Conservation (phyloP, 2,329 filamentous ascomycete genomes). For the Arthrobotrys conoides region DNA sequence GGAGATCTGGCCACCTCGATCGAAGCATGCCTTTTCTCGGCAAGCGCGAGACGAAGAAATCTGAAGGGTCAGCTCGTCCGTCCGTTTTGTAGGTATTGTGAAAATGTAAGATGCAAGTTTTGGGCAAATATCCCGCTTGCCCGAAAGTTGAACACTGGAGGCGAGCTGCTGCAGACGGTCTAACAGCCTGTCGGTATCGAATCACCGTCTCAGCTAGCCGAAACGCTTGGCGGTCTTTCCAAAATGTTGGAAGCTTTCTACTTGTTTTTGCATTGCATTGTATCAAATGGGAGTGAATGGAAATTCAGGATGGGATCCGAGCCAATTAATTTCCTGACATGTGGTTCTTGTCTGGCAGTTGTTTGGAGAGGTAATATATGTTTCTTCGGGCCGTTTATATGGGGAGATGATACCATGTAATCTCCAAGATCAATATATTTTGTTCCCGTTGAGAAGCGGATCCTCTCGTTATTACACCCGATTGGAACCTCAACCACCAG, state of each 20-base stretch:
- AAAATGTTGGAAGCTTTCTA: constrained; percentile 19
- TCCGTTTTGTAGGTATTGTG: constrained; percentile 1
- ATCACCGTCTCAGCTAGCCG: constrained; percentile 47
- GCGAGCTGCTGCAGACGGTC: constrained; percentile 49
- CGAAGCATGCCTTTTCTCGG: constrained; percentile 39
- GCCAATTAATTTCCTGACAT: constrained; percentile 10
- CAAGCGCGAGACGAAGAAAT: constrained; percentile 46
- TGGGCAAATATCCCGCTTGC: constrained; percentile 50
- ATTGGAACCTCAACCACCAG: constrained; percentile 14
- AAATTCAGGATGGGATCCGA: neutral
- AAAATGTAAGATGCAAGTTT: constrained; percentile 45
- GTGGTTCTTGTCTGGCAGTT: neutral
- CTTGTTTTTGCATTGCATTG: neutral
- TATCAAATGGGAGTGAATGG: constrained; percentile 1
- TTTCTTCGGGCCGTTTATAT: neutral
- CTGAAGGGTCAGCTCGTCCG: neutral
- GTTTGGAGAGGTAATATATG: constrained; percentile 9
- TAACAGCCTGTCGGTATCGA: constrained; percentile 29
- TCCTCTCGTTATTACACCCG: constrained; percentile 25
- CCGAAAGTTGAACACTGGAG: constrained; percentile 59
- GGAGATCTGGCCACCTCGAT: constrained; percentile 58
- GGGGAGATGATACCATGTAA: neutral
- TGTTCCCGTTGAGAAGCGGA: constrained; percentile 16
- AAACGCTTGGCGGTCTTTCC: constrained; percentile 37
- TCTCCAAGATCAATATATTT: neutral